Percentiles rank a stretch among this genome's conserved stretches.
These are phyloP conservation scores for Penicillium expansum DNA, from an alignment of 2,329 filamentous ascomycete species.

Conservation along the genomic window DNA sequence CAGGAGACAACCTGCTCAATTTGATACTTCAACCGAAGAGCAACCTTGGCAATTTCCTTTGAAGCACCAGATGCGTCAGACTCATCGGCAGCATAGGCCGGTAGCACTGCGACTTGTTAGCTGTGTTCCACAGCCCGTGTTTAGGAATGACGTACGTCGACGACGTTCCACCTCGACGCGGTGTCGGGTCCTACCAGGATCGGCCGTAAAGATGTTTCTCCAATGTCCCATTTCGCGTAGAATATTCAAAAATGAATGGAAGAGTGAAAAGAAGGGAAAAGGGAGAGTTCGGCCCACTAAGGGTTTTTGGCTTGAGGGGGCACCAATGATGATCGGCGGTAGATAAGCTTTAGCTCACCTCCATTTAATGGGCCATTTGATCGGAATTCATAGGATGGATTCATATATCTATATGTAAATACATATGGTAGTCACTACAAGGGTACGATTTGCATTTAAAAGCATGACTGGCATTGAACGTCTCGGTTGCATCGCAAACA, in stretches of 20 bases:
- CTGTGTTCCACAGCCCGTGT: slow-evolving; percentile 2
- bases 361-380: not conserved
- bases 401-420: not conserved
- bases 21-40: slow-evolving; percentile 83
- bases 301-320: not conserved
- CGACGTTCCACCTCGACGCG: slow-evolving; percentile 39
- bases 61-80: slow-evolving; percentile 66
- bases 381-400: not conserved
- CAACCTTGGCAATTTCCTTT: slow-evolving; percentile 81
- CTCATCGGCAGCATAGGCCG: slow-evolving; percentile 39
- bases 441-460: slow-evolving; percentile 9
- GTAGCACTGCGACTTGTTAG: slow-evolving; percentile 41
- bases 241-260: not conserved
- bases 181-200: slow-evolving; percentile 28
- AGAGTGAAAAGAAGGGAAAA: not conserved
- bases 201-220: slow-evolving; percentile 34
- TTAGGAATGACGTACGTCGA: slow-evolving; percentile 39
- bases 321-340: slow-evolving; percentile 6
- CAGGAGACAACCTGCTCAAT: slow-evolving; percentile 87
- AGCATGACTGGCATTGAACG: slow-evolving; percentile 28
- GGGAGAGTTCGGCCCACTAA: not conserved
- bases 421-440: not conserved
- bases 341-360: slow-evolving; percentile 9
- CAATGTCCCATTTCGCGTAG: slow-evolving; percentile 38
- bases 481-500: slow-evolving; percentile 27